Percentiles rank a stretch among this genome's conserved stretches.
phyloP scores from a whole-genome alignment of 176 grass and related monocot species.

The Pharus latifolius region DNA sequence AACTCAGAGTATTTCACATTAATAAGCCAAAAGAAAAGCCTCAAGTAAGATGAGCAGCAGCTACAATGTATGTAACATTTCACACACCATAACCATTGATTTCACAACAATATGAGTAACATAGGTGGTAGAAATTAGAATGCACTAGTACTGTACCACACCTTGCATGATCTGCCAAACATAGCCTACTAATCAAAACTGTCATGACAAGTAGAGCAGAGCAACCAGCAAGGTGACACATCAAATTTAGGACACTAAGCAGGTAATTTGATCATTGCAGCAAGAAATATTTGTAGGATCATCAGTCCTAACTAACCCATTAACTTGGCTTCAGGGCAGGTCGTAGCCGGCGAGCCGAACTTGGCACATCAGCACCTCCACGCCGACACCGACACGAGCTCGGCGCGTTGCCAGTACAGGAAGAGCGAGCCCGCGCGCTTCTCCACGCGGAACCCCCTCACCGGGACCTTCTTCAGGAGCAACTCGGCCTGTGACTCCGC shows the following conservation, averaged over 20 bases:
- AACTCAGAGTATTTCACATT: no score
- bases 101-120: constrained; percentile 22
- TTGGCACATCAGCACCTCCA: constrained; percentile 61
- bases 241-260: constrained; percentile 24
- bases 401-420: constrained; percentile 77
- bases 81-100: constrained; percentile 20
- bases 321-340: neutral
- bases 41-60: neutral
- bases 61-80: neutral
- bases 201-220: constrained; percentile 11
- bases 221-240: constrained; percentile 27
- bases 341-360: neutral
- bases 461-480: constrained; percentile 55
- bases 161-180: constrained; percentile 20
- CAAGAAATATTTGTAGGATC: constrained; percentile 32
- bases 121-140: constrained; percentile 28
- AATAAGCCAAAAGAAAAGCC: neutral
- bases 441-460: constrained; percentile 79
- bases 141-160: constrained; percentile 8
- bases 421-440: constrained; percentile 60
- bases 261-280: constrained; percentile 20
- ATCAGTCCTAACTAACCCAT: constrained; percentile 54
- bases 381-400: constrained; percentile 70
- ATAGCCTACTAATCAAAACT: constrained; percentile 6
- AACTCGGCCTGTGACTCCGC: constrained; percentile 84